Evolutionary conservation across 257 asterid species (phyloP).

Genomic region (Cordia subcordata): DNA sequence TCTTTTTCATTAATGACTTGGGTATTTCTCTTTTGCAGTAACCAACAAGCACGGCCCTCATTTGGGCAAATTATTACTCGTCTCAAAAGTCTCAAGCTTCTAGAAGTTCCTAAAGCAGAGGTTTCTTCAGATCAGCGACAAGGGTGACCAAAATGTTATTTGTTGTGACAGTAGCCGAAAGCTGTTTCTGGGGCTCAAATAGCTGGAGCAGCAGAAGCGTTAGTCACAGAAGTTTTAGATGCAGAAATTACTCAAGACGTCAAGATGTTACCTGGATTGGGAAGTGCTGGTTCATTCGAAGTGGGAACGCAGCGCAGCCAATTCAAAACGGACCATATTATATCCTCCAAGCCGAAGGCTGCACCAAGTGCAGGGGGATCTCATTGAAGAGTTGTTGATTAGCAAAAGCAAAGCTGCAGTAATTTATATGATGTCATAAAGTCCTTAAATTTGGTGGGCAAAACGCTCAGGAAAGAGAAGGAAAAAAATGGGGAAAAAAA

Average conservation of each 20-base stretch:
- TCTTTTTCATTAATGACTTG: constrained; percentile 1
- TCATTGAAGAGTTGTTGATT: constrained; percentile 15
- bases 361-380: constrained; percentile 51
- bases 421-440: constrained; percentile 7
- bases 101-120: constrained; percentile 40
- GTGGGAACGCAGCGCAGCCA: constrained; percentile 71
- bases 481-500: neutral
- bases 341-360: constrained; percentile 33
- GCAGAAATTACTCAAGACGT: constrained; percentile 15
- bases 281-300: constrained; percentile 83
- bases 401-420: constrained; percentile 9
- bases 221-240: constrained; percentile 24
- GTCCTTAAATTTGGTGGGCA: constrained; percentile 15
- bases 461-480: too few species aligned
- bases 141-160: constrained; percentile 8
- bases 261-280: constrained; percentile 30
- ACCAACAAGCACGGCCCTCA: constrained; percentile 75
- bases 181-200: constrained; percentile 29
- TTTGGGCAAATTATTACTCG: constrained; percentile 79
- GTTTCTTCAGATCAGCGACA: constrained; percentile 30
- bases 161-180: constrained; percentile 30
- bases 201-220: constrained; percentile 24
- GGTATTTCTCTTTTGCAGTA: constrained; percentile 42
- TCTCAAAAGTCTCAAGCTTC: constrained; percentile 65
- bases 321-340: constrained; percentile 15